Evolutionary conservation across 1,139 yeast genomes (phyloP), one percentile per base, ranked within the genome.

Genomic region (Suhomyces coccinellae): DNA sequence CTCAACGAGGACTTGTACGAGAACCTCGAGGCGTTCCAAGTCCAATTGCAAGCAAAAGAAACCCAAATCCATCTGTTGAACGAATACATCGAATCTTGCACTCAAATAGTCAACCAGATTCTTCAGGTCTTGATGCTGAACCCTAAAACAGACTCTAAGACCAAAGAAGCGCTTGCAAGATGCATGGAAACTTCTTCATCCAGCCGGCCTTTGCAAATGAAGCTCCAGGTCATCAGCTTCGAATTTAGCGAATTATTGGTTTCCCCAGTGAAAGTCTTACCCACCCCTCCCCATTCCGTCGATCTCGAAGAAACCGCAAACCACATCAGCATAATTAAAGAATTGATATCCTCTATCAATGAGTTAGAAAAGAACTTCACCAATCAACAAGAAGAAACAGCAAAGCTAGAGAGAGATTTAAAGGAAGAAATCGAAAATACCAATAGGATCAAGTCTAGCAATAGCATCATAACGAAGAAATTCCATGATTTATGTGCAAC

Each of bases 1-100:
- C 57, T 74, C 27, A 71, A 73, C 46, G 69, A 72, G 44, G 78
- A 73, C 40, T 58, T 74, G 37, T 69, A 69, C 48, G 55, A 59
- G 11, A 73, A 60, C 45, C 57, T 73, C 34, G 76, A 71, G 47
- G 56, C 54, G 2, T 70, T 69, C 48, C 69, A 73, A 45, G 45
- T 52, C n/a, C 64, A 64, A 38, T 47, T 67, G 12, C 58, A 59
- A 20, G 57, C 59, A 14, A 63, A 68, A 45, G 71, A 71, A 29
- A 38, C 34, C 4, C 55, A 52, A 24, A 38, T 66, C 2, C 49
- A 49, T 5, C 48, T 55, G 16, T 36, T 56, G 13, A 54, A 57
- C 17, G 50, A 50, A 17, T 52, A 46, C 17, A 43, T 63, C 1
- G 55, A 56, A 2, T 45, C 52, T 11, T 57, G 63, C 41, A 48